Evolutionary conservation across 306 rosid genomes (phyloP).

Genomic region (Cucumis melo): DNA sequence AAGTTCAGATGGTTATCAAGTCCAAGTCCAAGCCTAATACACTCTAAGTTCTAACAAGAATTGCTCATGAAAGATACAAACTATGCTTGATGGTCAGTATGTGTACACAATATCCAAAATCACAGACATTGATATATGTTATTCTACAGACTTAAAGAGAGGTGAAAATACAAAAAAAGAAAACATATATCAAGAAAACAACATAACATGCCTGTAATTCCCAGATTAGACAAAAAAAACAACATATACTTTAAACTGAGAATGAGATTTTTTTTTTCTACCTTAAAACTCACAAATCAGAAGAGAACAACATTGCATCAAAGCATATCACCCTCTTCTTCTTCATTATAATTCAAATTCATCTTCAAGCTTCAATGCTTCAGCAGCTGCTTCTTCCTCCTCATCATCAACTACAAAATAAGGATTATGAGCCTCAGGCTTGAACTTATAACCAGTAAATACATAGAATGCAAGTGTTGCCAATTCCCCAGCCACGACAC

Average conservation of each 20-base stretch:
- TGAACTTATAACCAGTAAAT: slow-evolving; percentile 81
- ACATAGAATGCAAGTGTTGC: slow-evolving; percentile 74
- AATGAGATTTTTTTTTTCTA: background rate
- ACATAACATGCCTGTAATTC: background rate
- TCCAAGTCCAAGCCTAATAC: background rate
- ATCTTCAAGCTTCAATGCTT: slow-evolving; percentile 85
- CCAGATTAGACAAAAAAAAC: background rate
- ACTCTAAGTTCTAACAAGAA: background rate
- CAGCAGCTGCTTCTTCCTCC: slow-evolving; percentile 94
- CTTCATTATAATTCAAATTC: slow-evolving; percentile 67
- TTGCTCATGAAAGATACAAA: background rate
- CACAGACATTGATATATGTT: slow-evolving; percentile 2
- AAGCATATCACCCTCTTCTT: background rate
- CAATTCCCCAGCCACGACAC: slow-evolving; percentile 76
- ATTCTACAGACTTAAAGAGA: background rate
- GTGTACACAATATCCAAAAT: slow-evolving; percentile 9
- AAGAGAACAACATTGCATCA: background rate
- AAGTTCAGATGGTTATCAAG: too few relatives aligned
- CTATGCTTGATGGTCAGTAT: background rate
- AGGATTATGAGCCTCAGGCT: slow-evolving; percentile 87
- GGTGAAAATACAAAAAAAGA: background rate
- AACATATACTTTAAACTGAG: background rate
- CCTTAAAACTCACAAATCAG: background rate
- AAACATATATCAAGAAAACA: background rate
- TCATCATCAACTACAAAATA: slow-evolving; percentile 87